phyloP scores from a whole-genome alignment of 2,329 filamentous ascomycete genomes.

The Colletotrichum chlorophyti region DNA sequence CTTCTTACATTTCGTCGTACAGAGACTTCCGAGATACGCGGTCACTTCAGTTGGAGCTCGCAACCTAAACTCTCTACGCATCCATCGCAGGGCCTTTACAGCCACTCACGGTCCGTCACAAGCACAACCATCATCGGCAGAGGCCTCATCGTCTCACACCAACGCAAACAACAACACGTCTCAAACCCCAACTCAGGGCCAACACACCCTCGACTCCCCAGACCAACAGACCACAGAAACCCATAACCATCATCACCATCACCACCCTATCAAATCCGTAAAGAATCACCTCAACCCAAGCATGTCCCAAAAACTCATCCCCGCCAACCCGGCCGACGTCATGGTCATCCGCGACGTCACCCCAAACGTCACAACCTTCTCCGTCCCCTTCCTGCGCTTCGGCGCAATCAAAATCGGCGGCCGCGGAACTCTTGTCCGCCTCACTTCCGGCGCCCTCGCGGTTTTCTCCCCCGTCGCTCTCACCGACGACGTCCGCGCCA shows the following conservation, averaged over 20 bases:
- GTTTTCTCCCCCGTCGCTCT: constrained; percentile 92
- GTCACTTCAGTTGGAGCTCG: constrained; percentile 5
- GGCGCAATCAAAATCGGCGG: constrained; percentile 84
- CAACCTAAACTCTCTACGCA: neutral
- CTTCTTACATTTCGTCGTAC: neutral
- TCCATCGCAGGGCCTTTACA: constrained; percentile 20
- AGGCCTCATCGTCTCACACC: constrained; percentile 4
- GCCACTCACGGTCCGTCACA: constrained; percentile 18
- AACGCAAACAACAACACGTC: neutral
- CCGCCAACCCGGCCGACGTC: constrained; percentile 75
- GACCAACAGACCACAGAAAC: constrained; percentile 2
- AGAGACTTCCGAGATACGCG: constrained; percentile 12
- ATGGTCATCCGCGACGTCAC: constrained; percentile 91
- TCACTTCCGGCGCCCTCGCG: constrained; percentile 79
- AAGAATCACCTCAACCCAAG: constrained; percentile 26
- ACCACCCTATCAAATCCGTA: neutral
- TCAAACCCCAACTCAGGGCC: constrained; percentile 11
- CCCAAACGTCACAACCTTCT: constrained; percentile 79
- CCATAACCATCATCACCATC: neutral
- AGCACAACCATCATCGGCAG: constrained; percentile 2
- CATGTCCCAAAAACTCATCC: constrained; percentile 72
- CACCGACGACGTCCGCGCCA: constrained; percentile 73
- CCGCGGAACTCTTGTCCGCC: constrained; percentile 74
- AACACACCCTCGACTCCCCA: constrained; percentile 21
- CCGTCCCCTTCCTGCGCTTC: constrained; percentile 83